These are phyloP conservation scores for Penicillium brasilianum DNA, from an alignment of 2,329 filamentous ascomycete species.

Conservation along the genomic window DNA sequence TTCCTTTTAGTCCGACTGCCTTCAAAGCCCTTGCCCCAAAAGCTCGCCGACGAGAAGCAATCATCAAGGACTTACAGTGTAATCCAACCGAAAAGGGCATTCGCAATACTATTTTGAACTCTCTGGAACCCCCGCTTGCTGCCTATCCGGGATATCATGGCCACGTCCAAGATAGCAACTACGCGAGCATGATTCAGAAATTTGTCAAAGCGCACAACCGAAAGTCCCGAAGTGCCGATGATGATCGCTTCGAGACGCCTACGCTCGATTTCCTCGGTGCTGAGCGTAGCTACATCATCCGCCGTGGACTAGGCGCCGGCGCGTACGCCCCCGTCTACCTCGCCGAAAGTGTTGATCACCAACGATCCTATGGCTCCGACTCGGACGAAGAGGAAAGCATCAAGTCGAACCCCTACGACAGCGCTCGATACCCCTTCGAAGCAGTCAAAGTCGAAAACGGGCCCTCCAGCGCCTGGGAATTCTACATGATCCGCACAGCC, in stretches of 20 bases:
- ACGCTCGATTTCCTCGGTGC: slow-evolving; percentile 70
- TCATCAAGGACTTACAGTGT: slow-evolving; percentile 82
- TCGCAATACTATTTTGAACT: slow-evolving; percentile 74
- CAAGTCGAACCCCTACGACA: slow-evolving; percentile 39
- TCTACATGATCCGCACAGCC: slow-evolving; percentile 87
- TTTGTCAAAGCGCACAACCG: slow-evolving; percentile 72
- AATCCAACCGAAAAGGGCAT: slow-evolving; percentile 85
- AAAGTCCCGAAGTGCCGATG: slow-evolving; percentile 55
- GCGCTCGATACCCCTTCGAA: slow-evolving; percentile 66
- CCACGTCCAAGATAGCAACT: slow-evolving; percentile 68
- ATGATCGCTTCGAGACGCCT: slow-evolving; percentile 66
- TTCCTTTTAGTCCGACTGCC: slow-evolving; percentile 44
- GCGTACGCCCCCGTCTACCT: slow-evolving; percentile 96
- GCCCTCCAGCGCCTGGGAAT: slow-evolving; percentile 90
- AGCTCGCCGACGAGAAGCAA: slow-evolving; percentile 57
- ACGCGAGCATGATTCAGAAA: slow-evolving; percentile 77
- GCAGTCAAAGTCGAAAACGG: slow-evolving; percentile 90
- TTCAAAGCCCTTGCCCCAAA: slow-evolving; percentile 43
- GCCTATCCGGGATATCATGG: slow-evolving; percentile 82
- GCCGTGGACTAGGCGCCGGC: slow-evolving; percentile 85
- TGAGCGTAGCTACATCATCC: slow-evolving; percentile 73
- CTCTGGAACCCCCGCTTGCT: slow-evolving; percentile 72
- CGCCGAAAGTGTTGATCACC: slow-evolving; percentile 71
- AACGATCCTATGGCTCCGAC: slow-evolving; percentile 45
- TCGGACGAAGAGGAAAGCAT: slow-evolving; percentile 44